phyloP scores from a whole-genome alignment of 345 rosid genomes.

The Schrenkiella parvula region DNA sequence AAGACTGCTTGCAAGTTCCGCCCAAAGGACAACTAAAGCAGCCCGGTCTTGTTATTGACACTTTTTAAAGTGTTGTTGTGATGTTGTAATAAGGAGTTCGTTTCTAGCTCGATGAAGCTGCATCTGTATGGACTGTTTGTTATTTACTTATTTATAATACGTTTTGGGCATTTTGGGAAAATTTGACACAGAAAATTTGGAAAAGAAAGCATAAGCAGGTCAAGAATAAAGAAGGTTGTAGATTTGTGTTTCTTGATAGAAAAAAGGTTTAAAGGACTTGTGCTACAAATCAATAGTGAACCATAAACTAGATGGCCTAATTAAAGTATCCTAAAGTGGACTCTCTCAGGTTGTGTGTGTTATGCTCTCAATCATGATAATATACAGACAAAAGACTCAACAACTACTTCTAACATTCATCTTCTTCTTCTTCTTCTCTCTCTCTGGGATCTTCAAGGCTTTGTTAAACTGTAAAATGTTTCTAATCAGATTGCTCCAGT shows the following conservation, averaged over 20 bases:
- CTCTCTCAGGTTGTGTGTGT: constrained; percentile 10
- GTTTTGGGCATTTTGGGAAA: not conserved
- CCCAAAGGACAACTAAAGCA: constrained; percentile 18
- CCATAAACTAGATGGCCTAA: constrained; percentile 28
- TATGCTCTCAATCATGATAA: constrained; percentile 26
- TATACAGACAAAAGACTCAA: constrained; percentile 26
- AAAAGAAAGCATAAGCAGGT: not conserved
- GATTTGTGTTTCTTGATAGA: not conserved
- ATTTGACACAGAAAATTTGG: not conserved
- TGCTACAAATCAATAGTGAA: constrained; percentile 23
- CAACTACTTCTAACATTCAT: constrained; percentile 29
- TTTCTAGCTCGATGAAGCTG: not conserved
- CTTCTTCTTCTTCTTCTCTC: not conserved
- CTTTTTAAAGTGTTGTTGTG: not conserved
- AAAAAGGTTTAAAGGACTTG: not conserved
- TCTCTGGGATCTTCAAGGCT: not conserved
- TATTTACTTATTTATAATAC: not conserved
- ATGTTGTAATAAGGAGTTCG: not conserved
- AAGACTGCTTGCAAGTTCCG: constrained; percentile 47
- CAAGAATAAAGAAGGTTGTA: not conserved
- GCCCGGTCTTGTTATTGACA: not conserved
- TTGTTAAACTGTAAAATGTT: constrained; percentile 21
- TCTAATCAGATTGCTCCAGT: constrained; percentile 45
- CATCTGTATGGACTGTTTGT: not conserved
- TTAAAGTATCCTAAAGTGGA: constrained; percentile 21